A percentile compares a stretch with the other conserved stretches of the same genome.
Conservation (phyloP, 768 basidiomycete genomes). For the Rhodotorula kratochvilovae region DNA sequence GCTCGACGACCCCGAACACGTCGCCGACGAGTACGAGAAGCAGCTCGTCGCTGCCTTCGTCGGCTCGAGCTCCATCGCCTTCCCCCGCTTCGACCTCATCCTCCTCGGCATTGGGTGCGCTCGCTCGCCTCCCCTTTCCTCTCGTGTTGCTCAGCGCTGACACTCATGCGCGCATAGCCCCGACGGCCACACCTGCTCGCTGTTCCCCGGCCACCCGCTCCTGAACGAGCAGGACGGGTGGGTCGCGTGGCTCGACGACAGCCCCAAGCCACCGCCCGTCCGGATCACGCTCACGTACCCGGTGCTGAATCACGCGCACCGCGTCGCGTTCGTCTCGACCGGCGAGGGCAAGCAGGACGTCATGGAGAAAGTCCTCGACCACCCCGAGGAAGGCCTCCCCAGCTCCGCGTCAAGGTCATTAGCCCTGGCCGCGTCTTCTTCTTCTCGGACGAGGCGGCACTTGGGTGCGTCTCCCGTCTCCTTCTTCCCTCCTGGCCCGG, state of each 20-base stretch:
- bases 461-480: conserved; percentile 40
- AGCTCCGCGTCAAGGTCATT: conserved; percentile 73
- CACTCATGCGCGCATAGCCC: conserved; percentile 1
- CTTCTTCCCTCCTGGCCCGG: neutral
- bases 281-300: conserved; percentile 89
- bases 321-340: conserved; percentile 81
- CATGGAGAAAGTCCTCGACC: conserved; percentile 68
- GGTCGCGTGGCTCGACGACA: conserved; percentile 89
- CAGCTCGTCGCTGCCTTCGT: conserved; percentile 85
- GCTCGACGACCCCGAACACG: conserved; percentile 48
- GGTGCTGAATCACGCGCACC: conserved; percentile 80
- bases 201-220: conserved; percentile 89
- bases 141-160: neutral
- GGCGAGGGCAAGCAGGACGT: conserved; percentile 77
- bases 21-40: conserved; percentile 53
- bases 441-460: conserved; percentile 88
- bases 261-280: conserved; percentile 84
- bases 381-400: conserved; percentile 73
- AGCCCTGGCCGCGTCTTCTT: conserved; percentile 82
- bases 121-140: neutral
- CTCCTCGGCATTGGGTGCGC: conserved; percentile 90
- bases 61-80: conserved; percentile 84
- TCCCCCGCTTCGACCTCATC: conserved; percentile 96
- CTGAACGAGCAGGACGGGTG: conserved; percentile 83
- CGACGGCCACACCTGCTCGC: conserved; percentile 86